phyloP scores from a whole-genome alignment of 1,139 yeast species.

The Sugiyamaella sp. region DNA sequence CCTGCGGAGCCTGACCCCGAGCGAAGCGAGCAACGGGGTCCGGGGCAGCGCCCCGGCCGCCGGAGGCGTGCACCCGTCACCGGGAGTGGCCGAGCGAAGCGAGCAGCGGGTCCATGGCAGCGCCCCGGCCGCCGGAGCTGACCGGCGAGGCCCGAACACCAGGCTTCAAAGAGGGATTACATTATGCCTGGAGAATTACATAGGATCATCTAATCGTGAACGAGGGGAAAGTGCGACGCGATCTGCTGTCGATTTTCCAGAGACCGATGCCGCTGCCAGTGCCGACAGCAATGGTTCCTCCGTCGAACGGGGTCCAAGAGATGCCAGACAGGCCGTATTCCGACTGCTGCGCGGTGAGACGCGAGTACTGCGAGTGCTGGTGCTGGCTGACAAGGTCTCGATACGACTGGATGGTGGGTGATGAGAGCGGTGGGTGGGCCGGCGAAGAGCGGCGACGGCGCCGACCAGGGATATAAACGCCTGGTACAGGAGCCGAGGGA shows the following conservation, averaged over 20 bases:
- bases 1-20: no score
- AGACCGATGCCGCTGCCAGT: conserved; percentile 42
- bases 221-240: conserved; percentile 38
- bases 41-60: conserved; percentile 5
- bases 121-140: conserved; percentile 1
- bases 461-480: conserved; percentile 10
- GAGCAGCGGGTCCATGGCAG: not conserved
- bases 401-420: conserved; percentile 27
- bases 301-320: conserved; percentile 42
- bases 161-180: not conserved
- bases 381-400: conserved; percentile 26
- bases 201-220: conserved; percentile 31
- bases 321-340: conserved; percentile 43
- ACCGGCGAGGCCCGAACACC: not conserved
- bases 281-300: conserved; percentile 44
- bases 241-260: conserved; percentile 40
- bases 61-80: conserved; percentile 2
- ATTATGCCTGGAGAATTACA: not conserved
- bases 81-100: no score
- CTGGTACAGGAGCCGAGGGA: not conserved
- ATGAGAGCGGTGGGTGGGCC: conserved; percentile 10
- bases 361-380: conserved; percentile 20
- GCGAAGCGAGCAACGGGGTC: conserved; percentile 13
- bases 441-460: conserved; percentile 13
- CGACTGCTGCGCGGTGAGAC: conserved; percentile 21